phyloP scores from a whole-genome alignment of 805 yeast genomes.

The Millerozyma miso region DNA sequence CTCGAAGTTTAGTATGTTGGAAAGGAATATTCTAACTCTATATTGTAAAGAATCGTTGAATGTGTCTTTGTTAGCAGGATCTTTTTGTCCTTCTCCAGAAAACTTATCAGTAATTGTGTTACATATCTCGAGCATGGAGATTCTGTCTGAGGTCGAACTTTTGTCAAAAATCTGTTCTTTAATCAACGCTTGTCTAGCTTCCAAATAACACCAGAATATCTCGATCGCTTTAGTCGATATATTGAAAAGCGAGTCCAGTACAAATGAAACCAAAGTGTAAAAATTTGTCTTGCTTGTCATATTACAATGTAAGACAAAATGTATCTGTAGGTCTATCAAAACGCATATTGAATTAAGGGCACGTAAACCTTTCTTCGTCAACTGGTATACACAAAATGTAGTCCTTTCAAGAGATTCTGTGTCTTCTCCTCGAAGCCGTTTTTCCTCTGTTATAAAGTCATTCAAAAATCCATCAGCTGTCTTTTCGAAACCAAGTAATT shows the following conservation, averaged over 20 bases:
- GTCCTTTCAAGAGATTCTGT: background rate
- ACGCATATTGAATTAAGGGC: slow-evolving; percentile 12
- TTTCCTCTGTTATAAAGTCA: slow-evolving; percentile 3
- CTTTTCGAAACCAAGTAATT: slow-evolving; percentile 18
- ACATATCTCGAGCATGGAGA: slow-evolving; percentile 36
- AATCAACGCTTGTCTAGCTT: slow-evolving; percentile 25
- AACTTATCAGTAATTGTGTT: slow-evolving; percentile 34
- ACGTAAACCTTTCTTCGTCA: background rate
- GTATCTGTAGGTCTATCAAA: slow-evolving; percentile 24
- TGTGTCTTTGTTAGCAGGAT: slow-evolving; percentile 33
- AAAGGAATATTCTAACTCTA: slow-evolving; percentile 30
- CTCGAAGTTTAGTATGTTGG: slow-evolving; percentile 32
- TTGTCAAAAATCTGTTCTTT: slow-evolving; percentile 22
- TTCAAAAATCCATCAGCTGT: slow-evolving; percentile 8
- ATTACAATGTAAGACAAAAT: slow-evolving; percentile 11
- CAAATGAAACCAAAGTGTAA: slow-evolving; percentile 20
- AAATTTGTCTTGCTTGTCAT: slow-evolving; percentile 19
- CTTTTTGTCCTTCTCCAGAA: slow-evolving; percentile 14
- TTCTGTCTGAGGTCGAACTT: slow-evolving; percentile 28
- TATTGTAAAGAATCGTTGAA: slow-evolving; percentile 36
- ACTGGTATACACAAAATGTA: slow-evolving; percentile 1
- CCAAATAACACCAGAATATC: slow-evolving; percentile 36
- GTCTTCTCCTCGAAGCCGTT: background rate
- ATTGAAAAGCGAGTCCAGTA: slow-evolving; percentile 20
- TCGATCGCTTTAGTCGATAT: slow-evolving; percentile 18